Conservation (phyloP, 2,329 filamentous ascomycete species). For the Penicillium sp. region DNA sequence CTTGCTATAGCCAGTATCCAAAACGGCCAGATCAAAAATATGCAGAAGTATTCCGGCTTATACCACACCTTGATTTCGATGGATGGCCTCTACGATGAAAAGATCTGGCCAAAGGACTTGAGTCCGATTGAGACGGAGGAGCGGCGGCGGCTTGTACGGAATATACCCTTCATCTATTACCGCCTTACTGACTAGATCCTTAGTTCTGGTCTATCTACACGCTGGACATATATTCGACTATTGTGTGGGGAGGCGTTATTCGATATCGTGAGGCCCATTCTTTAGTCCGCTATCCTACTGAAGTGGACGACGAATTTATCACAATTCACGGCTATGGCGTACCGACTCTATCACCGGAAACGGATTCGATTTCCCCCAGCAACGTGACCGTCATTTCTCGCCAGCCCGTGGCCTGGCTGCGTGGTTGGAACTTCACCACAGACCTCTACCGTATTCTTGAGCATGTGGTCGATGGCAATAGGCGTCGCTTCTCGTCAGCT, state of each 20-base stretch:
- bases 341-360: conserved; percentile 21
- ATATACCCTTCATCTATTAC: neutral
- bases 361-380: conserved; percentile 13
- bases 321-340: conserved; percentile 32
- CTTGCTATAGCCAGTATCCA: conserved; percentile 58
- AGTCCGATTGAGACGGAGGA: conserved; percentile 54
- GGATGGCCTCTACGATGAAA: conserved; percentile 57
- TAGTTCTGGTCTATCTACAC: conserved; percentile 63
- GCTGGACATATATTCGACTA: conserved; percentile 58
- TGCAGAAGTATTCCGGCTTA: conserved; percentile 57
- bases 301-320: conserved; percentile 54
- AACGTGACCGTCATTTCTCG: conserved; percentile 15
- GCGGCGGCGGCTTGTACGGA: conserved; percentile 51
- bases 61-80: conserved; percentile 57
- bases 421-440: conserved; percentile 63
- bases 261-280: conserved; percentile 52
- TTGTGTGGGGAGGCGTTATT: conserved; percentile 56
- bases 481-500: conserved; percentile 25
- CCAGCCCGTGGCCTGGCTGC: conserved; percentile 50
- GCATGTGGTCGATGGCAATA: conserved; percentile 45
- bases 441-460: conserved; percentile 63
- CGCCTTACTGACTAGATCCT: conserved; percentile 5
- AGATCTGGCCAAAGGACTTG: conserved; percentile 54
- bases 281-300: conserved; percentile 55
- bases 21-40: conserved; percentile 52